Conservation (phyloP, 805 yeast species). For the Cyberlindnera lachancei region DNA sequence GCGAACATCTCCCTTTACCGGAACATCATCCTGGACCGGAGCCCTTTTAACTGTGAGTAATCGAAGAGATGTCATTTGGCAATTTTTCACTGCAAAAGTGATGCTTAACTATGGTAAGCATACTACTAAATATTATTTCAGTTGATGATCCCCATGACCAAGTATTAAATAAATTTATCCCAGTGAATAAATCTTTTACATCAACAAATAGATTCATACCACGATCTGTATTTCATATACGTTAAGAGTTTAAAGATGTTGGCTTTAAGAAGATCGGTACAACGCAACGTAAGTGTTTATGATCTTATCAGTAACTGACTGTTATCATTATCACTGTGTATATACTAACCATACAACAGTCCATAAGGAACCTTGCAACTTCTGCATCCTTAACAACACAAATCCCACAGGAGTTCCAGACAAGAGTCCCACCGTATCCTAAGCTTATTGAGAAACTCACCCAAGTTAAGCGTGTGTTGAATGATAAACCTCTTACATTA, state of each 20-base stretch:
- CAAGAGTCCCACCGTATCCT: slow-evolving; percentile 85
- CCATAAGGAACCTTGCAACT: slow-evolving; percentile 2
- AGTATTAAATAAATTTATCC: too few species aligned
- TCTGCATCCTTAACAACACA: slow-evolving; percentile 9
- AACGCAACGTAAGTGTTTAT: not conserved
- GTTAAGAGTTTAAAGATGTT: slow-evolving; percentile 1
- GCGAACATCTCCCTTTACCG: too few species aligned
- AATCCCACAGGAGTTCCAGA: slow-evolving; percentile 48
- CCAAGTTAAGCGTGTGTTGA: slow-evolving; percentile 56
- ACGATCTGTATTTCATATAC: too few species aligned
- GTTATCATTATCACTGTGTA: too few species aligned
- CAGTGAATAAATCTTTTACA: too few species aligned
- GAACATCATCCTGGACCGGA: not conserved
- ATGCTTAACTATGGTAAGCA: too few species aligned
- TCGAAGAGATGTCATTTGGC: slow-evolving; percentile 3
- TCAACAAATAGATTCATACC: too few species aligned
- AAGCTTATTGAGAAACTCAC: slow-evolving; percentile 59
- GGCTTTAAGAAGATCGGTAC: slow-evolving; percentile 2
- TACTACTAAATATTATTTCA: too few species aligned
- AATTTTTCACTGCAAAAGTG: not conserved
- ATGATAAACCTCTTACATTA: slow-evolving; percentile 72
- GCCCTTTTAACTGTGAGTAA: slow-evolving; percentile 3
- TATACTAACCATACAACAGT: too few species aligned
- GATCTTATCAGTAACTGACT: too few species aligned
- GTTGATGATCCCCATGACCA: too few species aligned